These are phyloP conservation scores for Prunus armeniaca DNA, from an alignment of 306 rosid species.

Conservation along the genomic window DNA sequence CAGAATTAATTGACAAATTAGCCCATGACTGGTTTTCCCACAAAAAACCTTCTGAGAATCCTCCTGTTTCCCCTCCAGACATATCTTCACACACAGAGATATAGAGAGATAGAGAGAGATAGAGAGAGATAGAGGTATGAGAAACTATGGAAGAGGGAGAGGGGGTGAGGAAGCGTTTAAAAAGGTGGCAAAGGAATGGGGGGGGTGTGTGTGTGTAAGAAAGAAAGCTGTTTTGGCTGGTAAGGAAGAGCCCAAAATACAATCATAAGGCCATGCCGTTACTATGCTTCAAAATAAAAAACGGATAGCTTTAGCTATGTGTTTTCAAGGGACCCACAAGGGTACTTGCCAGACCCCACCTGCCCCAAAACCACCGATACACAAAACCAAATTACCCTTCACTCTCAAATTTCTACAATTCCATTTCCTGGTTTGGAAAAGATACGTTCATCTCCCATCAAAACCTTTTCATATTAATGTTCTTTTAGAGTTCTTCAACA, in stretches of 20 bases:
- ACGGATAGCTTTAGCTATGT: constrained; percentile 23
- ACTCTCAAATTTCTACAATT: neutral
- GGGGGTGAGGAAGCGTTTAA: constrained; percentile 11
- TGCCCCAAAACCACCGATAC: neutral
- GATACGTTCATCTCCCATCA: no score
- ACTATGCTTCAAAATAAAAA: constrained; percentile 38
- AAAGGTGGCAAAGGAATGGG: constrained; percentile 27
- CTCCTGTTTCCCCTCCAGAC: constrained; percentile 4
- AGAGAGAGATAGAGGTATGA: neutral
- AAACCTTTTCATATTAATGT: no score
- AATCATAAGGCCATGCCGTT: constrained; percentile 51
- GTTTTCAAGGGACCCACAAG: constrained; percentile 34
- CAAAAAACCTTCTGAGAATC: neutral
- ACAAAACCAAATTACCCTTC: neutral
- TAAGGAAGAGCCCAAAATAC: constrained; percentile 35
- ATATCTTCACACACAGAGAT: constrained; percentile 3
- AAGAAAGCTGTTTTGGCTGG: constrained; percentile 9
- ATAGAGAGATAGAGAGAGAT: neutral
- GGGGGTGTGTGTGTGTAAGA: neutral
- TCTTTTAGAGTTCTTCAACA: neutral
- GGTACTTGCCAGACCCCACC: constrained; percentile 10
- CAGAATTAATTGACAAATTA: constrained; percentile 21
- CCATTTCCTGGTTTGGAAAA: neutral
- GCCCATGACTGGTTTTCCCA: constrained; percentile 35
- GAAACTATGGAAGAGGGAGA: neutral